These are phyloP conservation scores for Naganishia cerealis DNA, from an alignment of 1,284 basidiomycete genomes.

Conservation along the genomic window DNA sequence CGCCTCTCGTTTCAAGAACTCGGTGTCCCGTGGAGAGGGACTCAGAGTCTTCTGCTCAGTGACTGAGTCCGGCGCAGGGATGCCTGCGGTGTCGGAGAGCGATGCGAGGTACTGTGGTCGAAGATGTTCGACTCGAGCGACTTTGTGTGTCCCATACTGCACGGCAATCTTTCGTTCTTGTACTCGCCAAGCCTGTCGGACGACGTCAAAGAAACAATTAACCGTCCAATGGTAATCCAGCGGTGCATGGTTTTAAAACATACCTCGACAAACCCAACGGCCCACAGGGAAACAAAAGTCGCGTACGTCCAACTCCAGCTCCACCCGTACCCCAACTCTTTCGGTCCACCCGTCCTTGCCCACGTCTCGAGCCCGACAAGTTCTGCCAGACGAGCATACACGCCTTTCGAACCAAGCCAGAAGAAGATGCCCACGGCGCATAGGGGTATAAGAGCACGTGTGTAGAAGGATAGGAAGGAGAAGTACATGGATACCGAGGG, in stretches of 20 bases:
- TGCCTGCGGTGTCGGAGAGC: slow-evolving; percentile 21
- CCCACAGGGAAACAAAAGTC: slow-evolving; percentile 72
- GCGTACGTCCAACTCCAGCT: slow-evolving; percentile 62
- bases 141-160: slow-evolving; percentile 68
- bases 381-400: slow-evolving; percentile 27
- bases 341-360: slow-evolving; percentile 28
- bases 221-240: not conserved
- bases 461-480: slow-evolving; percentile 80
- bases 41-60: slow-evolving; percentile 30
- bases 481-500: slow-evolving; percentile 88
- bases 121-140: slow-evolving; percentile 72
- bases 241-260: not conserved
- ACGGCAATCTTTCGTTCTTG: slow-evolving; percentile 75
- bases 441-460: slow-evolving; percentile 66
- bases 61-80: slow-evolving; percentile 25
- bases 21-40: slow-evolving; percentile 58
- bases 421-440: slow-evolving; percentile 47
- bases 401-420: slow-evolving; percentile 37
- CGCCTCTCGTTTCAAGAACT: slow-evolving; percentile 64
- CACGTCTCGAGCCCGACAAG: slow-evolving; percentile 31
- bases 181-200: slow-evolving; percentile 69
- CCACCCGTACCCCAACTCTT: slow-evolving; percentile 27
- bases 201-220: not conserved
- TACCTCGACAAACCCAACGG: slow-evolving; percentile 73
- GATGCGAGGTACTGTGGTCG: slow-evolving; percentile 63